Base-by-base conservation (phyloP, 2,329 filamentous ascomycete species). In the Plectosphaerella sp. region DNA sequence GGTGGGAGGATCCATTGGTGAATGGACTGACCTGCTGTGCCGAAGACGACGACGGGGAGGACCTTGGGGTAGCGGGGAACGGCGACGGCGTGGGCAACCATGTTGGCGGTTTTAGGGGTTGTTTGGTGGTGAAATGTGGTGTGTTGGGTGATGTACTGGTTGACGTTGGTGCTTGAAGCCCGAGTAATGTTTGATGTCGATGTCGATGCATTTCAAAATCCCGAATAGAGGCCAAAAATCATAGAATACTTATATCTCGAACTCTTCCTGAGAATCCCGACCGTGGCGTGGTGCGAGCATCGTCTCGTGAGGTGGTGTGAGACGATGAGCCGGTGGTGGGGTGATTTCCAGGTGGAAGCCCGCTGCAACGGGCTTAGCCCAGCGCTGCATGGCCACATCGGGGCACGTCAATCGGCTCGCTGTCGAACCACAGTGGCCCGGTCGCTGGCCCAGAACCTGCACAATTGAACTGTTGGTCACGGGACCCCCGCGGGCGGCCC, bases 31-130 rank as follows among this genome's bases (percentile, higher is more conserved):
- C 41, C 18, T 7, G 22, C 20, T 7, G 48, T 33, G 47, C 47
- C 47, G 47, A 48, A 37, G 35, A 48, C 37, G 36, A 48, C 35
- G 20, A 41, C 47, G 20, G 47, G 47, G 47, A 37, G 35, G 36
- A 25, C n/a, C 36, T 39, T 48, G 36, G 33, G 20, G 3, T 11
- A 41, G 20, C 37, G 36, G 22, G 36, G 11, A 6, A 35, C 36
- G 36, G 47, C 18, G 20, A 24, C 35, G 20, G 24, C 35, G 35
- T 41, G 24, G 22, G 47, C 20, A n/a, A 20, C 36, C 47, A 48
- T 48, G 16, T 3, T 47, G 18, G 35, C 3, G 35, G 16, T 37
- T 39, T 16, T 15, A 25, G 15, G 15, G 18, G 33, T 35, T 9
- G 22, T 25, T 7, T 24, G 22, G 46, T 20, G 11, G 45, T 16